Evolutionary conservation across 208 protist genomes (phyloP), one percentile per base, ranked within the genome.

Genomic region (Kentomonas sorsogonicus): DNA sequence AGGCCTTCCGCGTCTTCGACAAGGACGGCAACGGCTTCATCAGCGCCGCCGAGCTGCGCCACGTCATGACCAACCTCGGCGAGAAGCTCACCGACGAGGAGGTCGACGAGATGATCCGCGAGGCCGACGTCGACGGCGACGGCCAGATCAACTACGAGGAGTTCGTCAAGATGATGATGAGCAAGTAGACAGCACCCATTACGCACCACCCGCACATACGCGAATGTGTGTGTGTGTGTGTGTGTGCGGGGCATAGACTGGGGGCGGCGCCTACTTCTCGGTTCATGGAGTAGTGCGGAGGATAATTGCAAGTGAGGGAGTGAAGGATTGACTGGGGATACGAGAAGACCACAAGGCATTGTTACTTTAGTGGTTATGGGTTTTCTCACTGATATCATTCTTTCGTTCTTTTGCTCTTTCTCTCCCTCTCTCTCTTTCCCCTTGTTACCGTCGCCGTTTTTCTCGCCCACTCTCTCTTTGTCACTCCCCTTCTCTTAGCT

Each of bases 1-100:
- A 98, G 77, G 95, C 93, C 36, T 98, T 98, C 83, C 72, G 83
- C 47, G 91, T 98, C n/a, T 97, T 98, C 57, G 95, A 98, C 79
- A 95, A 95, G 73, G 93, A 98, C 62, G 88, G 85, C 58, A 93
- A 95, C 67, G 95, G 95, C 46, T 92, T 86, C 60, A 97, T 98
- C 74, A 93, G 82, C 23, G 92, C 93, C 51, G 91, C 87, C 41
- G 95, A 98, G 79, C 77, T 98, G 36, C 79, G 92, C 69, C 92
- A 97, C 74, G 84, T 98, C 44, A 92, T 98, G 79, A 97, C 92
- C 48, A 95, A 96, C 69, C 69, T 98, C 41, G 95, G 95, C 39
- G 92, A 97, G 76, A 95, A 96, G 72, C 79, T 97, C 25, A 93
- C 89, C 53, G 83, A 96, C 66, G 87, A 96, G 48, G 87, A 96